phyloP scores from a whole-genome alignment of 768 basidiomycete species.

The Pisolithus tinctorius region DNA sequence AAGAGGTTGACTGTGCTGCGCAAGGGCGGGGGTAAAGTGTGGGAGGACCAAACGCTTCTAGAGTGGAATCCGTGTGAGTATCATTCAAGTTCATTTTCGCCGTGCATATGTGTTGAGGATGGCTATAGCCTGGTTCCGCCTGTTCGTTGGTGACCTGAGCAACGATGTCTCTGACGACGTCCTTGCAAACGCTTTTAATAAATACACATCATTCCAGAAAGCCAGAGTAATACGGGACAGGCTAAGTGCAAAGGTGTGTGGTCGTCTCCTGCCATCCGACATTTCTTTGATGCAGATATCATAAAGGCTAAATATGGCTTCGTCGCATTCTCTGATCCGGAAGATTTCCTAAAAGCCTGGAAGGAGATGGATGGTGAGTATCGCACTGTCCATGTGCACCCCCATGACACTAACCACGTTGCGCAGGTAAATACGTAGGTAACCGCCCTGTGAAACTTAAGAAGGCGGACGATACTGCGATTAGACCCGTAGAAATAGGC shows the following conservation, averaged over 20 bases:
- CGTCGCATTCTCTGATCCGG: constrained; percentile 95
- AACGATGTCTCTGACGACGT: constrained; percentile 98
- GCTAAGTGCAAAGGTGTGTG: constrained; percentile 80
- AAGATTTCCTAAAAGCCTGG: constrained; percentile 98
- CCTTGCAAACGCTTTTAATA: constrained; percentile 86
- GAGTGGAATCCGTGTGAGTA: constrained; percentile 95
- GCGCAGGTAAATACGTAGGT: constrained; percentile 90
- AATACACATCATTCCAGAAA: constrained; percentile 90
- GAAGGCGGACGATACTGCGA: constrained; percentile 83
- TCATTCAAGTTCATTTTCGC: background rate
- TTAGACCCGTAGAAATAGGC: constrained; percentile 90
- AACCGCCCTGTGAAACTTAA: constrained; percentile 95
- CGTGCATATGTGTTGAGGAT: constrained; percentile 1
- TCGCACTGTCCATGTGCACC: background rate
- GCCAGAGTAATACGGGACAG: constrained; percentile 93
- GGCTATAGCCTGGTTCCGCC: constrained; percentile 82
- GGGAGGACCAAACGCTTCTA: constrained; percentile 95
- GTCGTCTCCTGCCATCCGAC: background rate
- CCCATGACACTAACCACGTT: constrained; percentile 2
- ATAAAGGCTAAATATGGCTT: constrained; percentile 91
- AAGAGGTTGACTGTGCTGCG: constrained; percentile 91
- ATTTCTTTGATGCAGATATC: constrained; percentile 3
- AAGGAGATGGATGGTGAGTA: constrained; percentile 96
- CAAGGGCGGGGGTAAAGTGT: constrained; percentile 93
- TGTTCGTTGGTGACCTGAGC: constrained; percentile 96